phyloP scores from a whole-genome alignment of 2,329 filamentous ascomycete species.

The Ceratocystiopsis sp. region DNA sequence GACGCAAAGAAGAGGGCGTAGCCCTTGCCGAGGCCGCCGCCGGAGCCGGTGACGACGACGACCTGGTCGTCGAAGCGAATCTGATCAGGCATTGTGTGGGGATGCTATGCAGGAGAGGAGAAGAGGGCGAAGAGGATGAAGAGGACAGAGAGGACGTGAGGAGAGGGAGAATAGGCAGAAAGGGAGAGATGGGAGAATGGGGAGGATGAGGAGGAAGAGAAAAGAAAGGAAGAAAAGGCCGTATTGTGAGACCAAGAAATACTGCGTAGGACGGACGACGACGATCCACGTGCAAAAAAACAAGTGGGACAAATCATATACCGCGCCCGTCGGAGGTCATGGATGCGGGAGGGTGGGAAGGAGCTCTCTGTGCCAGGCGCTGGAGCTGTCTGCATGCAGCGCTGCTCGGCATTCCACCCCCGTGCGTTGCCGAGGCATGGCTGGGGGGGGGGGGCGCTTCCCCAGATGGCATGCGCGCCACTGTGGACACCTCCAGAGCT shows the following conservation, averaged over 20 bases:
- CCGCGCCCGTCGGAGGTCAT: too few species aligned
- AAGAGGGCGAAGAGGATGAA: background rate
- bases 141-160: background rate
- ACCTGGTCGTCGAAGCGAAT: conserved; percentile 77
- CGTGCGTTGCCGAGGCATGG: too few species aligned
- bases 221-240: background rate
- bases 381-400: too few species aligned
- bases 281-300: conserved; percentile 5
- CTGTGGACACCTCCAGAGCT: too few species aligned
- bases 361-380: too few species aligned
- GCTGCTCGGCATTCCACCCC: too few species aligned
- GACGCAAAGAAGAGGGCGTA: conserved; percentile 84
- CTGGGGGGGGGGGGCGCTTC: too few species aligned
- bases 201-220: background rate
- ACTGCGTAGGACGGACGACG: too few species aligned
- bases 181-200: background rate
- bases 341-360: too few species aligned
- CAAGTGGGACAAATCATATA: background rate
- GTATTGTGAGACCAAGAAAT: background rate
- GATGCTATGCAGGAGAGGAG: background rate
- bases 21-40: conserved; percentile 64
- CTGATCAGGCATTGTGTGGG: conserved; percentile 36
- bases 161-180: background rate
- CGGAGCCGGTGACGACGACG: conserved; percentile 74
- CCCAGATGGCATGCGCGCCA: too few species aligned